These are phyloP conservation scores for Pterulicium gracile DNA, from an alignment of 1,284 basidiomycete species.

Conservation along the genomic window DNA sequence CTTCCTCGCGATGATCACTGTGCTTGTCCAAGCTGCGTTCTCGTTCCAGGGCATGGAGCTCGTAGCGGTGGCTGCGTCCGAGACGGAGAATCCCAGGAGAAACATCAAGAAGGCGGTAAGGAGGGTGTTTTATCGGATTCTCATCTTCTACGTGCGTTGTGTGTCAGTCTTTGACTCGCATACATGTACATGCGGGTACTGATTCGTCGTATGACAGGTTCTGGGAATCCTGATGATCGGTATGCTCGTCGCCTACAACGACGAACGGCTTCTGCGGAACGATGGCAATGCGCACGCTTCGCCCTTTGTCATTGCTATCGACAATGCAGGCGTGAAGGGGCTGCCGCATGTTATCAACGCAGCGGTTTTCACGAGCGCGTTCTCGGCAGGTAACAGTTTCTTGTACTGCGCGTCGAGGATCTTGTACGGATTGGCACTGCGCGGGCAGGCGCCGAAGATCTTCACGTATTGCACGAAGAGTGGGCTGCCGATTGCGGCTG, in stretches of 20 bases:
- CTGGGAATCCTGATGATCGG: constrained; percentile 69
- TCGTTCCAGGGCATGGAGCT: constrained; percentile 81
- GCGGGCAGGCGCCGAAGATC: constrained; percentile 61
- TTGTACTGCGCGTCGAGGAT: constrained; percentile 77
- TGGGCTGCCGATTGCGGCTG: constrained; percentile 60
- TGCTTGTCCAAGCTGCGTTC: constrained; percentile 73
- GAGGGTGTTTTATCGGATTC: constrained; percentile 71
- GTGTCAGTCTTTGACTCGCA: constrained; percentile 8
- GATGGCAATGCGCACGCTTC: constrained; percentile 53
- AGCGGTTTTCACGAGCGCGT: constrained; percentile 59
- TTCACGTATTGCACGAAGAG: constrained; percentile 59
- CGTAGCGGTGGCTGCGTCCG: constrained; percentile 70
- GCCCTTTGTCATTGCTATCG: constrained; percentile 79
- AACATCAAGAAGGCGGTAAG: constrained; percentile 76
- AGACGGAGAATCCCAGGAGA: constrained; percentile 64
- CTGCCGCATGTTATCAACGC: constrained; percentile 67
- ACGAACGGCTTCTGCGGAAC: constrained; percentile 40
- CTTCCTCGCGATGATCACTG: constrained; percentile 59
- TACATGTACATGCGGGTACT: background rate
- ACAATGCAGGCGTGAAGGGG: constrained; percentile 63
- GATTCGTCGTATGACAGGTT: constrained; percentile 28
- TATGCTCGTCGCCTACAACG: constrained; percentile 69
- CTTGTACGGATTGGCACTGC: constrained; percentile 71
- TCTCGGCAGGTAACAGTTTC: constrained; percentile 77
- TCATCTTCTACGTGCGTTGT: constrained; percentile 55